Percentiles rank a stretch among this genome's conserved stretches.
These are phyloP conservation scores for Arthrobotrys megalospora DNA, from an alignment of 2,329 filamentous ascomycete genomes.

Conservation along the genomic window DNA sequence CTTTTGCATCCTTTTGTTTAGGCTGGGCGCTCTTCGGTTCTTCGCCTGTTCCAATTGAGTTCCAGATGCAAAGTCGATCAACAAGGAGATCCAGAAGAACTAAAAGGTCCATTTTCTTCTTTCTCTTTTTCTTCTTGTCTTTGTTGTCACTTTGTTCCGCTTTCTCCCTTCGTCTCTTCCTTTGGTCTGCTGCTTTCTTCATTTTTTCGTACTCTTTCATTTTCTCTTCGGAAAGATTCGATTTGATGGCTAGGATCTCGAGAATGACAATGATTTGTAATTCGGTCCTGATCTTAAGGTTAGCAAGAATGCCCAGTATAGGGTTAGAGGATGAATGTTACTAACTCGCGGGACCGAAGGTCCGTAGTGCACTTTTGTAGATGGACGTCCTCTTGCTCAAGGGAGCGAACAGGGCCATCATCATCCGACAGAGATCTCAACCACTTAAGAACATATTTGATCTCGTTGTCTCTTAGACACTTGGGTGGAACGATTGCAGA, in stretches of 20 bases:
- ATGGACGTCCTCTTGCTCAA: slow-evolving; percentile 45
- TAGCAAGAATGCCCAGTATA: background rate
- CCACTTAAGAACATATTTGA: slow-evolving; percentile 60
- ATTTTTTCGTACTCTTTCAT: slow-evolving; percentile 66
- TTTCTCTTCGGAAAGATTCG: slow-evolving; percentile 68
- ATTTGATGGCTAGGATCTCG: slow-evolving; percentile 81
- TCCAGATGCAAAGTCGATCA: slow-evolving; percentile 86
- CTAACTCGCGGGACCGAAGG: slow-evolving; percentile 53
- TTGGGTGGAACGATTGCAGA: slow-evolving; percentile 40
- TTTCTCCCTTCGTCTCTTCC: slow-evolving; percentile 69
- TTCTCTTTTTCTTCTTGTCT: slow-evolving; percentile 64
- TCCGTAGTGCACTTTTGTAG: slow-evolving; percentile 47
- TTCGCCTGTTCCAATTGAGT: slow-evolving; percentile 73
- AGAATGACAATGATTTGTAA: slow-evolving; percentile 84
- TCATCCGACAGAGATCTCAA: slow-evolving; percentile 47
- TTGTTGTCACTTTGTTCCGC: slow-evolving; percentile 64
- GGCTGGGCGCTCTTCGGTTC: slow-evolving; percentile 62
- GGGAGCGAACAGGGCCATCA: slow-evolving; percentile 42
- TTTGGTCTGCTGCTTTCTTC: slow-evolving; percentile 63
- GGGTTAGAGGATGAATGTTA: background rate
- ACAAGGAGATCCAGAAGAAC: slow-evolving; percentile 82
- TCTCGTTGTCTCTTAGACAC: slow-evolving; percentile 57
- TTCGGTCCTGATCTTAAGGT: slow-evolving; percentile 71
- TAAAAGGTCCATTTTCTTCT: slow-evolving; percentile 68
- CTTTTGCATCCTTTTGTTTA: slow-evolving; percentile 67